Base-by-base conservation (phyloP, 2,329 filamentous ascomycete species). In the Venturia aucupariae region DNA sequence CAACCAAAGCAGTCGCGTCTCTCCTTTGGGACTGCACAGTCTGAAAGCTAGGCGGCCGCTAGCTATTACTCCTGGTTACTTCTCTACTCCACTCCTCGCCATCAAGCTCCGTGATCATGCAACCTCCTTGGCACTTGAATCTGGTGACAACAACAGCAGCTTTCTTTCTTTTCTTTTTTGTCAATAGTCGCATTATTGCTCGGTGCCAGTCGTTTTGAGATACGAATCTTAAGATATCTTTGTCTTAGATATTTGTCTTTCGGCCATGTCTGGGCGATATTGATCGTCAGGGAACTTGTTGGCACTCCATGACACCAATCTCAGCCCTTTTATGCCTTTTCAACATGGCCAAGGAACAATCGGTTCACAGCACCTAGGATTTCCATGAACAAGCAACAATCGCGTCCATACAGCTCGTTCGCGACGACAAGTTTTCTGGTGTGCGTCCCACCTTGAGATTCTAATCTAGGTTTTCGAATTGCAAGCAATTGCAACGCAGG, bases 111-210 rank as follows among this genome's bases (percentile, higher is more conserved):
- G 4, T 15, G 17, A 57, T 19, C 27, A 19, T 57, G 51, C 51
- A 57, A 54, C 32, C 24, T 30, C 24, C 48, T 54, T 54, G 24
- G 48, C 48, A 32, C 24, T 54, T 3, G 51, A 35, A 57, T 57
- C 27, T 35, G 51, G 13, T 35, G 51, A 57, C 27, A n/a, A n/a
- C 30, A 38, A 7, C 10, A 35, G 51, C 51, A n/a, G n/a, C n/a
- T n/a, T n/a, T n/a, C n/a, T n/a, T n/a, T n/a, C n/a, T n/a, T 57
- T 57, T 35, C 27, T 57, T 35, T 57, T 22, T 35, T 22, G 2
- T 57, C 51, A 57, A 27, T 57, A n/a, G 51, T 57, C 30, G 27
- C 51, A n/a, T n/a, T n/a, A n/a, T n/a, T n/a, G n/a, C n/a, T 35
- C 13, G 27, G 27, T 35, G 17, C 30, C 27, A 22, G 5, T 19